Evolutionary conservation across 768 basidiomycete species (phyloP).

Genomic region (Tremella mesenterica): DNA sequence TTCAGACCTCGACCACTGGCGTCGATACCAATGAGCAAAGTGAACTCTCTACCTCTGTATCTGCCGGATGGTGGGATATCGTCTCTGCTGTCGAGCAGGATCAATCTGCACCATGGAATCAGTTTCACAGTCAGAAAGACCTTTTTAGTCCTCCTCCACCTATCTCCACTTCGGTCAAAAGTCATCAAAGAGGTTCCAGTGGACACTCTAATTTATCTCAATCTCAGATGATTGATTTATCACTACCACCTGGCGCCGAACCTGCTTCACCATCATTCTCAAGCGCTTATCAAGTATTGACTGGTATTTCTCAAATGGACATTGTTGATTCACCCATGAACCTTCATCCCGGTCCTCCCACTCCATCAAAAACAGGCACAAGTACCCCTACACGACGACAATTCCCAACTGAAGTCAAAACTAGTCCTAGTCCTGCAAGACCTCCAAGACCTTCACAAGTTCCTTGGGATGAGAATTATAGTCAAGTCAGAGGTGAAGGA

Average conservation of each 20-base stretch:
- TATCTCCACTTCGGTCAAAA: no score
- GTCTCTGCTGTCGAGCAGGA: conserved; percentile 29
- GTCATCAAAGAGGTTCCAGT: no score
- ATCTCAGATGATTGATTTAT: conserved; percentile 5
- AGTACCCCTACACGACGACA: not conserved
- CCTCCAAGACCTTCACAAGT: no score
- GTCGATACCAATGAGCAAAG: conserved; percentile 5
- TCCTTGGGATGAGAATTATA: no score
- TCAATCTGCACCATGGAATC: conserved; percentile 23
- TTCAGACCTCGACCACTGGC: not conserved
- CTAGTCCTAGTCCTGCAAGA: not conserved
- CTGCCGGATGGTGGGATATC: conserved; percentile 37
- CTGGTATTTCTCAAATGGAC: conserved; percentile 6
- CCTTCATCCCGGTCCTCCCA: not conserved
- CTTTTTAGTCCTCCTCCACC: no score
- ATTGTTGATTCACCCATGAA: not conserved
- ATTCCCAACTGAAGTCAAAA: no score
- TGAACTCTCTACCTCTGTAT: conserved; percentile 2
- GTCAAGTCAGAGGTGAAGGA: no score
- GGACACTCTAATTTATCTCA: not conserved
- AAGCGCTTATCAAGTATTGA: conserved; percentile 5
- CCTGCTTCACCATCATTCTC: conserved; percentile 20
- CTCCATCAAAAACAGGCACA: not conserved
- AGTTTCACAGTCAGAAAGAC: conserved; percentile 1
- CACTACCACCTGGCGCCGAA: conserved; percentile 29